A percentile compares a stretch with the other conserved stretches of the same genome.
phyloP scores from a whole-genome alignment of 345 rosid species.

The Brassica juncea region DNA sequence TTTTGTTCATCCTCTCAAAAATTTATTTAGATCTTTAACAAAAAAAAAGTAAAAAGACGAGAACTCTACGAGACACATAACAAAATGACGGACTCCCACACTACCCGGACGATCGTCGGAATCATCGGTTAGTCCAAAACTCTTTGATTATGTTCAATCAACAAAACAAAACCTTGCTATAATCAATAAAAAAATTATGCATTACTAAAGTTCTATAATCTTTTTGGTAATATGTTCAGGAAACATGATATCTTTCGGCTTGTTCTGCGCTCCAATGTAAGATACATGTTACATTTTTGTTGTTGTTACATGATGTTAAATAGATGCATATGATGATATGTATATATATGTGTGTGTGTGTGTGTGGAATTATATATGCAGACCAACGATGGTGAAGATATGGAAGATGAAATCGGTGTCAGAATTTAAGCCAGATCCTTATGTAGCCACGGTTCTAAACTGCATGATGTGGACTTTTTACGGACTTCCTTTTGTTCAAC shows the following conservation, averaged over 20 bases:
- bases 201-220: not conserved
- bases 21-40: not conserved
- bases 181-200: not conserved
- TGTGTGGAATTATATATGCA: constrained; percentile 35
- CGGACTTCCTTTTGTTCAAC: constrained; percentile 67
- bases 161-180: not conserved
- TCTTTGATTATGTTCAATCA: not conserved
- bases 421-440: constrained; percentile 73
- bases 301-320: not conserved
- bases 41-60: constrained; percentile 8
- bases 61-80: not conserved
- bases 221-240: constrained; percentile 44
- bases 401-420: constrained; percentile 50
- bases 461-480: constrained; percentile 75
- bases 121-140: constrained; percentile 49
- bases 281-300: not conserved
- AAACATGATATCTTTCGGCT: constrained; percentile 64
- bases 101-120: constrained; percentile 54
- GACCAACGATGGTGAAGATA: constrained; percentile 64
- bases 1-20: not conserved
- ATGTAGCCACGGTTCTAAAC: constrained; percentile 64
- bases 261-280: constrained; percentile 81
- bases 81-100: constrained; percentile 32
- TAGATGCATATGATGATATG: constrained; percentile 12
- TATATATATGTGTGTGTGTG: not conserved